Evolutionary conservation across 83 land plant genomes (phyloP), one percentile per base, ranked within the genome.

Genomic region (Picea mariana): DNA sequence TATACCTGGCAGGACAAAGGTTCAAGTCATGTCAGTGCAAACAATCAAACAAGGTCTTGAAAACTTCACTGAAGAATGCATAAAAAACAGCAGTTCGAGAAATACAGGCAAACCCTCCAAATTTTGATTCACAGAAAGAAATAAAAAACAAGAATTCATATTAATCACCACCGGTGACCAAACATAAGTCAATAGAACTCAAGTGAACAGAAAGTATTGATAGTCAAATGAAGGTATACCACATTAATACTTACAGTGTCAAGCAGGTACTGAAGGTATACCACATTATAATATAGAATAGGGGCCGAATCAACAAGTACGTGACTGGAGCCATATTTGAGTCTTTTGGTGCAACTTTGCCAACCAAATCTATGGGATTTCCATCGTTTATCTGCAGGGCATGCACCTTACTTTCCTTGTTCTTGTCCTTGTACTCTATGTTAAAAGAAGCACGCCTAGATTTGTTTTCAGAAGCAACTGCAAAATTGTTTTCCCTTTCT

Each of bases 181-280:
- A 52, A 52, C 3, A 52, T 11, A 52, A 52, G 58, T 52, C 58
- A 11, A 44, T 52, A 11, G 58, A 11, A 52, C 2, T 52, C 58
- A 12, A 52, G 15, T 11, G 58, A 9, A 52, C 58, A 52, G 13
- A 0, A 52, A 52, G 58, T 52, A 52, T 52, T 52, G 12, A 52
- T 9, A 49, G 55, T 9, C 55, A 49, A 49, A 49, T 49, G 12
- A 52, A 52, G 58, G 58, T 67, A 67, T 21, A 21, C 9, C 27
- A 3, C 27, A 60, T 62, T 9, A 21, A 23, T 59, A 81, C 83
- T 90, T 79, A 91, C 89, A 87, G 81, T 16, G 88, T 87, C 83
- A 87, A 85, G 34, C 91, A 82, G 65, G 88, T 87, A 83, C 93
- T 89, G 81, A 87, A 89, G 20, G 89, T 87, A 76, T 91, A 91